Conservation (phyloP, 768 basidiomycete genomes). For the Lentinula raphanica region DNA sequence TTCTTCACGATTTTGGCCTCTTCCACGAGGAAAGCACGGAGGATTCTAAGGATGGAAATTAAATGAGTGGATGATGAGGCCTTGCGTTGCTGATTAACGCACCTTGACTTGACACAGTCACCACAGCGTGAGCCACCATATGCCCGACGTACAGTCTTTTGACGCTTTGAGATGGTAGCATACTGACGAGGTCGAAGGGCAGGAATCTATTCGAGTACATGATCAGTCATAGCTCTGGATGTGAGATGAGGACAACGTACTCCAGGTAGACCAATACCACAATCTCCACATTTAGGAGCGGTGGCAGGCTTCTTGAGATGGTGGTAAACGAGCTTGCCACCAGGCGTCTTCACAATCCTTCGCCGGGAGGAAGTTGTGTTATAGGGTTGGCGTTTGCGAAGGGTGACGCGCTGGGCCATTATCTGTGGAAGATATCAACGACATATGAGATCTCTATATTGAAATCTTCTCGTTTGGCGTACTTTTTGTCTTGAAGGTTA, state of each 20-base stretch:
- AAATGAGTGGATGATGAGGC: conserved; percentile 8
- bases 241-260: conserved; percentile 45
- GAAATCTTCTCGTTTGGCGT: conserved; percentile 39
- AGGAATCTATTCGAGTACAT: conserved; percentile 57
- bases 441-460: conserved; percentile 22
- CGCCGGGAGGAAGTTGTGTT: conserved; percentile 97
- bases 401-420: conserved; percentile 99
- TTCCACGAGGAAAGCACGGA: conserved; percentile 97
- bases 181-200: conserved; percentile 95
- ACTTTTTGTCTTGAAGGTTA: conserved; percentile 17
- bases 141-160: conserved; percentile 93
- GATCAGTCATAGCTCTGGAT: background rate
- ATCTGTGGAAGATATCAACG: conserved; percentile 8
- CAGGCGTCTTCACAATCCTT: conserved; percentile 95
- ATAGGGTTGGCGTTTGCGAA: conserved; percentile 97
- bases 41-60: conserved; percentile 59
- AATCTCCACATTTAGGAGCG: conserved; percentile 97
- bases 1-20: conserved; percentile 99
- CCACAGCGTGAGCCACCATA: conserved; percentile 98
- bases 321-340: conserved; percentile 97
- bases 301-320: conserved; percentile 93
- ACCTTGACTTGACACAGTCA: conserved; percentile 93
- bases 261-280: conserved; percentile 88
- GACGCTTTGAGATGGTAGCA: conserved; percentile 92
- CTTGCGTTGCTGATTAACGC: conserved; percentile 21